phyloP scores from a whole-genome alignment of 2,329 filamentous ascomycete species.

The Blastomyces gilchristii region DNA sequence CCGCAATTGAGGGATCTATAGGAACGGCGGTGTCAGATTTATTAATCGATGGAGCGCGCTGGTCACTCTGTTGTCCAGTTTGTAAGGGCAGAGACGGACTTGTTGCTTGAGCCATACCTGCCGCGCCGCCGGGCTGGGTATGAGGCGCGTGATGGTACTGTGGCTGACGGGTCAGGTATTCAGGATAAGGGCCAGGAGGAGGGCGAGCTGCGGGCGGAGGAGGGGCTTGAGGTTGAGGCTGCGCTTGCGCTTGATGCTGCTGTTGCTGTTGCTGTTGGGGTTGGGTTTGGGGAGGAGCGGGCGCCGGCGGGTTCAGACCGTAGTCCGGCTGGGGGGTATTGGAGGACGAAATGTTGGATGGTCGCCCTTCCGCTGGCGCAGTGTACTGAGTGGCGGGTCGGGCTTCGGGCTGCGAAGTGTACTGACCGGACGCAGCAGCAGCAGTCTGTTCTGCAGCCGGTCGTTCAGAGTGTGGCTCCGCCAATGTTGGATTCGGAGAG shows the following conservation, averaged over 20 bases:
- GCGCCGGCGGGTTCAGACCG: slow-evolving; percentile 57
- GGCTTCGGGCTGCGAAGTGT: slow-evolving; percentile 31
- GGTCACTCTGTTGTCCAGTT: slow-evolving; percentile 63
- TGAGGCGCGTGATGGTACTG: slow-evolving; percentile 65
- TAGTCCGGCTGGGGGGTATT: slow-evolving; percentile 86
- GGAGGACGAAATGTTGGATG: slow-evolving; percentile 60
- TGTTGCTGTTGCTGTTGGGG: background rate
- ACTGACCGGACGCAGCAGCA: slow-evolving; percentile 50
- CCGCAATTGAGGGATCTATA: slow-evolving; percentile 98
- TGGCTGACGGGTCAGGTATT: slow-evolving; percentile 66
- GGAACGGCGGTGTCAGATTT: slow-evolving; percentile 95
- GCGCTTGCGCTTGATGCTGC: slow-evolving; percentile 1
- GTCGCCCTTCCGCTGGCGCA: slow-evolving; percentile 67
- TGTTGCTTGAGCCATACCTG: slow-evolving; percentile 97
- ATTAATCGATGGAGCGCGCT: slow-evolving; percentile 57
- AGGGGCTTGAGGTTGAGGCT: slow-evolving; percentile 6
- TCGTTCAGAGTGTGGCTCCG: slow-evolving; percentile 66
- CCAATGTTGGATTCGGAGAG: slow-evolving; percentile 45
- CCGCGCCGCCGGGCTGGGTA: slow-evolving; percentile 62
- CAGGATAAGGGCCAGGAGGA: slow-evolving; percentile 49
- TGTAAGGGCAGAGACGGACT: slow-evolving; percentile 79
- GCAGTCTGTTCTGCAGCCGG: slow-evolving; percentile 80
- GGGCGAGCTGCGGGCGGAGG: slow-evolving; percentile 13
- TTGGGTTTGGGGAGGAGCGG: slow-evolving; percentile 50
- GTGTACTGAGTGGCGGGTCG: slow-evolving; percentile 56